Base-by-base conservation (phyloP, 257 asterid species). In the Phtheirospermum japonicum region DNA sequence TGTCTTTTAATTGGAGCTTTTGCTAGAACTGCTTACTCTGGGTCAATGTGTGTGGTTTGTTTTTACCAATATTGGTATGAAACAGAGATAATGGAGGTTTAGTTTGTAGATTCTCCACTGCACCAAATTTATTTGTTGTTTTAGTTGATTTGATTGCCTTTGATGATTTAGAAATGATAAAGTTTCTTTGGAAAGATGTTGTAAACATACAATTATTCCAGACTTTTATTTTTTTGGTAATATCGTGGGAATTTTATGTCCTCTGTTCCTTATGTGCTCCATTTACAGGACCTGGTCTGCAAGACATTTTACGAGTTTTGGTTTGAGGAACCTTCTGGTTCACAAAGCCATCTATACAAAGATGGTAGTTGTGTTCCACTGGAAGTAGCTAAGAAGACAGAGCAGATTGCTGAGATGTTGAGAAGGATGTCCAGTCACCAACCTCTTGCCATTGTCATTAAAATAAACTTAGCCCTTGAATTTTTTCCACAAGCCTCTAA, bases 251-350 rank as follows among this genome's bases (percentile, higher is more conserved):
- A 63, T 69, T 20, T 14, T 49, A 13, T 61, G 63, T 40, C 57
- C 46, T 36, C 63, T 64, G 52, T 62, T 68, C 51, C 71, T 63
- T 36, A 74, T 70, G 67, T 33, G 53, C 28, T 66, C 18, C 65
- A 33, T 32, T 39, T 68, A 51, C 84, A 93, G 99, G 99, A 93
- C 67, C 85, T 93, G 59, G 99, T 93, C 73, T 93, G 97, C 89
- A 93, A 85, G 89, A 87, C 99, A 57, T 89, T 93, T 83, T 89
- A 85, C 72, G 97, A 93, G 82, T 93, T 93, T 73, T 93, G 99
- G 99, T 93, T 93, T 78, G 99, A 93, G 82, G 99, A 89, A 76
- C 84, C 89, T 68, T 82, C 86, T 76, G 79, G 83, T 70, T 49
- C 65, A 36, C 94, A 83, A 63, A 69, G 69, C 71, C 86, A 74